Base-by-base conservation (phyloP, 192 early-diverging fungal genomes). In the Coemansia sp. region DNA sequence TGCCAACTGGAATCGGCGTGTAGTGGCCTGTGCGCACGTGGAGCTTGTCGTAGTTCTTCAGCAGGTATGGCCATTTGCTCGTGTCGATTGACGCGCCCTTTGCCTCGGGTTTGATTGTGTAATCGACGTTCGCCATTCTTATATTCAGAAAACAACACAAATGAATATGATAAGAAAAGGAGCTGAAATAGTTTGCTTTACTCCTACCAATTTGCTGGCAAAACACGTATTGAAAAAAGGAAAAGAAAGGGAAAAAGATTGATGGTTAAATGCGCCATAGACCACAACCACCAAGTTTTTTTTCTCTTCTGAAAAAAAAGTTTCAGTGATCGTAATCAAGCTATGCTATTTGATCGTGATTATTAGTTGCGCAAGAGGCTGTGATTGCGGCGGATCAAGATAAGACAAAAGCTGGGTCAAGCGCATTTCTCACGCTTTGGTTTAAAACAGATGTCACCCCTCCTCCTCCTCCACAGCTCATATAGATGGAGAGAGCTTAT, bases 11-110 rank as follows among this genome's bases (percentile, higher is more conserved):
- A 67, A 99, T 96, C 58, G 97, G 97, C 50, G 97, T 99, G 87
- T 97, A 99, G 85, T 99, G 96, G 52, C 90, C 92, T 37, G 97
- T 96, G 72, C 97, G 88, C 70, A 99, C 94, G 68, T 98, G 93
- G 68, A 99, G 89, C 84, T 96, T 94, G 85, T 98, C 96, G 83
- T 91, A 98, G 89, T 95, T 94, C 89, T 98, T 97, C 72, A 99
- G 84, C 65, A 99, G 86, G 65, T 98, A 88, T 47, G 97, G 97
- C 97, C 97, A 99, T 71, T 91, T 85, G 44, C 94, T 92, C 23
- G 97, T 94, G 76, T 98, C 92, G 58, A 99, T 82, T 37, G 92
- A 75, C 18, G 96, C 88, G 12, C 89, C 91, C 54, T 85, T 71
- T 42, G 85, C 75, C 67, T 87, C 81, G 26, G 97, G 97, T 85